Conservation (phyloP, 2,329 filamentous ascomycete species). For the Corynespora cassiicola region DNA sequence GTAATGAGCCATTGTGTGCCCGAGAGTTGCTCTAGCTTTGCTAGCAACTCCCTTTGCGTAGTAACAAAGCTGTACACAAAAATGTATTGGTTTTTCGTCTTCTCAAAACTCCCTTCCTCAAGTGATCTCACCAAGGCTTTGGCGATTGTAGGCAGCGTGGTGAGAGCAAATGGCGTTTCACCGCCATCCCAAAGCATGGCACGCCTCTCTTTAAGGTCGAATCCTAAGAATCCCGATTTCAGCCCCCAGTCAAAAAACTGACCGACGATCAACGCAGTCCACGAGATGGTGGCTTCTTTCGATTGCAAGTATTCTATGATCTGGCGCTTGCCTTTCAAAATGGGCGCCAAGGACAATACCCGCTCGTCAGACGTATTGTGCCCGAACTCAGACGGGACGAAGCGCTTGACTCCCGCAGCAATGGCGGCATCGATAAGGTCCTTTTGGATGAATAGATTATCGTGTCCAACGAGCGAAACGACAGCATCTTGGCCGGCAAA, state of each 20-base stretch:
- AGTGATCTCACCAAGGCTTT: conserved; percentile 58
- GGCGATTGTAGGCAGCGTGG: conserved; percentile 57
- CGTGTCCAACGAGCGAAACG: conserved; percentile 52
- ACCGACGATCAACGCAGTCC: conserved; percentile 57
- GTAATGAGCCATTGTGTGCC: no score
- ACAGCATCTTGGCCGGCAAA: conserved; percentile 62
- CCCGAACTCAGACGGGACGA: conserved; percentile 65
- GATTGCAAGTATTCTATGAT: conserved; percentile 57
- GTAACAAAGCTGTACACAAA: conserved; percentile 63
- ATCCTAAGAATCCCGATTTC: conserved; percentile 54
- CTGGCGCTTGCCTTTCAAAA: conserved; percentile 57
- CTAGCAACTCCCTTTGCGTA: conserved; percentile 62
- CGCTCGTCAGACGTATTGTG: conserved; percentile 44
- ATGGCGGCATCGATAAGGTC: conserved; percentile 62
- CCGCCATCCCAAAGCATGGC: conserved; percentile 63
- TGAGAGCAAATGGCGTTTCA: conserved; percentile 56
- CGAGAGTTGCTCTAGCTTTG: conserved; percentile 57
- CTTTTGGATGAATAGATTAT: conserved; percentile 51
- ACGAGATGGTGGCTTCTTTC: conserved; percentile 56
- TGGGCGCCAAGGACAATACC: conserved; percentile 50
- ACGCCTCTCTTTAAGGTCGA: conserved; percentile 55
- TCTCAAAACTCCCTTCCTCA: conserved; percentile 49
- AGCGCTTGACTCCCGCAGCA: conserved; percentile 62
- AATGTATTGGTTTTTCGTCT: conserved; percentile 63
- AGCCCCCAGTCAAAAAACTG: conserved; percentile 66